Evolutionary conservation across 345 rosid species (phyloP).

Genomic region (Camelina sativa): DNA sequence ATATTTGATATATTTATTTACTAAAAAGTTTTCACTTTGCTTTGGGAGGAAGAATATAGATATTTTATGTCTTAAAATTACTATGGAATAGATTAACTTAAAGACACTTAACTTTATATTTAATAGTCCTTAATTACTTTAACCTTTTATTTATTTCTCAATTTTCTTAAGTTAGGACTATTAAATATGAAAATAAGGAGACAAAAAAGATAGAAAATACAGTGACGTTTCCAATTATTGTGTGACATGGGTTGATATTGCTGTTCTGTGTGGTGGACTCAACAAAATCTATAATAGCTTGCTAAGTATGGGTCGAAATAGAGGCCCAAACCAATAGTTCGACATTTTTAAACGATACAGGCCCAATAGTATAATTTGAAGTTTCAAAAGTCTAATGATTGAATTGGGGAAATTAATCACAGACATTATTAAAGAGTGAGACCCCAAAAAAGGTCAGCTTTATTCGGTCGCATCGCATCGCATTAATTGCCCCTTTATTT

Average conservation of each 20-base stretch:
- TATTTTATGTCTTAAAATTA: no score
- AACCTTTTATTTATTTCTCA: no score
- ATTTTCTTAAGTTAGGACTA: no score
- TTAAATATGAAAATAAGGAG: no score
- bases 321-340: constrained; percentile 1
- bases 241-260: constrained; percentile 1
- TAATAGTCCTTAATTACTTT: not conserved
- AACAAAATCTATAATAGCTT: not conserved
- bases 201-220: not conserved
- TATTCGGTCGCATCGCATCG: constrained; percentile 37
- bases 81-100: not conserved
- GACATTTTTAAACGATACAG: not conserved
- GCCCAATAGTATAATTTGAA: not conserved
- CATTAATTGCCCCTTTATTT: constrained; percentile 15
- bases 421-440: constrained; percentile 33
- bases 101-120: not conserved
- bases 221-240: not conserved
- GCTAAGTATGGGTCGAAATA: not conserved
- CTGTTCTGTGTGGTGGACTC: not conserved
- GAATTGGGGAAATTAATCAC: constrained; percentile 32
- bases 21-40: not conserved
- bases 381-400: constrained; percentile 26
- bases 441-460: constrained; percentile 31
- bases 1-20: not conserved
- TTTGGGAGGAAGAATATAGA: not conserved